Evolutionary conservation across 306 rosid genomes (phyloP), one percentile per base, ranked within the genome.

Genomic region (Acacia melanoxylon): DNA sequence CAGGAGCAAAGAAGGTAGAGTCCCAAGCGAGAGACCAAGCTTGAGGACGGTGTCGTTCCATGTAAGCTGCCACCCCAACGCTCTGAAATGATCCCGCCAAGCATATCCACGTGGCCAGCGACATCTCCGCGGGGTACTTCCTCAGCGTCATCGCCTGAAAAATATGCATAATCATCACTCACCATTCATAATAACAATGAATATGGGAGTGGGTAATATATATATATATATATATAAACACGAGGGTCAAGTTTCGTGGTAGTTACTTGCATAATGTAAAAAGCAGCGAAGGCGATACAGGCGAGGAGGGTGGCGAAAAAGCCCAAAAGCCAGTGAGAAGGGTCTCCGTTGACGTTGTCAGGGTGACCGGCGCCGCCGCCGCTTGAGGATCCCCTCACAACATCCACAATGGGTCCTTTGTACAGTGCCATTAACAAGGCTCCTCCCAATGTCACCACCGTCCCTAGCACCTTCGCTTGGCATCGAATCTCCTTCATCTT

Each of bases 371-470:
- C 54, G 14, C 42, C 12, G 16, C 24, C 66, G 31, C 4, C 27
- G 1, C 61, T 12, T 9, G 82, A 63, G 78, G 89, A 76, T 16
- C 56, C 14, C 29, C 65, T 22, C 14, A 63, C 49, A 41, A 82
- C 22, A 49, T 80, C 77, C 35, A 94, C 59, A 0, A 81, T 81
- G 1, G 97, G 94, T 27, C 98, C 97, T 84, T 91, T 94, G 88
- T 90, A 93, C 2, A 93, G 35, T 35, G 97, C 92, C 97, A 94
- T 90, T 2, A 93, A 11, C 86, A 95, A 89, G 4, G 98, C 95
- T 77, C 98, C 99, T 10, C 88, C 85, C 3, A 95, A 89, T 1
- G 98, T 91, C 74, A 91, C 80, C 66, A 63, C 73, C 0, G 99
- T 95, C 8, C 99, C 99, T 2, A 88, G 41, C 80, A 95, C 84